A percentile compares a stretch with the other conserved stretches of the same genome.
Evolutionary conservation across 1,139 yeast species (phyloP).

Genomic region (Zygosaccharomyces sapae): DNA sequence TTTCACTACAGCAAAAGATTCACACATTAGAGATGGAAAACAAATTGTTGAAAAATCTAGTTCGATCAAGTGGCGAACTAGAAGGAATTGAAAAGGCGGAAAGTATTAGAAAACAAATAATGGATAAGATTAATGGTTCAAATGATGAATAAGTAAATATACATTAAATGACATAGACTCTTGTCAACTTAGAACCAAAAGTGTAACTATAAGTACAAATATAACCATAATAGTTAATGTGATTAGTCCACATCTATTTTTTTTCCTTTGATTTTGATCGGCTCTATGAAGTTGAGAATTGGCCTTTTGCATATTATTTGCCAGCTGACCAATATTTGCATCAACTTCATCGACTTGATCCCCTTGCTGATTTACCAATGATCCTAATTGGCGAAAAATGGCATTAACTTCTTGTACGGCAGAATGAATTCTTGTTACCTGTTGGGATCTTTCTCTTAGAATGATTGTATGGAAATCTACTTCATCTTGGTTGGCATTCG

Average conservation of each 20-base stretch:
- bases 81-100: conserved; percentile 25
- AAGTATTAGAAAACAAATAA: conserved; percentile 15
- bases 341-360: conserved; percentile 78
- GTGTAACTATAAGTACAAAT: conserved; percentile 37
- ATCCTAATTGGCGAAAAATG: conserved; percentile 75
- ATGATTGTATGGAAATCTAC: conserved; percentile 67
- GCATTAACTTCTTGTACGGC: conserved; percentile 82
- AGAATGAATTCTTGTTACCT: conserved; percentile 64
- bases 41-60: conserved; percentile 68
- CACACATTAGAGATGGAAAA: conserved; percentile 80
- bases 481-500: conserved; percentile 54
- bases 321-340: conserved; percentile 63
- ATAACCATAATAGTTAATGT: conserved; percentile 44
- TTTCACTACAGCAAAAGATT: conserved; percentile 56
- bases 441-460: conserved; percentile 68
- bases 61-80: conserved; percentile 51
- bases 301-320: conserved; percentile 68
- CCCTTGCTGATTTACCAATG: conserved; percentile 78
- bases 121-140: conserved; percentile 13
- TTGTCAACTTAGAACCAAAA: conserved; percentile 40
- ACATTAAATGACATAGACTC: neutral
- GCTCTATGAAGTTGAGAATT: conserved; percentile 67
- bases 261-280: conserved; percentile 63
- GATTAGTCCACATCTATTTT: conserved; percentile 70
- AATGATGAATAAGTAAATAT: conserved; percentile 2